These are phyloP conservation scores for Penicillium sp. DNA, from an alignment of 2,329 filamentous ascomycete species.

Conservation along the genomic window DNA sequence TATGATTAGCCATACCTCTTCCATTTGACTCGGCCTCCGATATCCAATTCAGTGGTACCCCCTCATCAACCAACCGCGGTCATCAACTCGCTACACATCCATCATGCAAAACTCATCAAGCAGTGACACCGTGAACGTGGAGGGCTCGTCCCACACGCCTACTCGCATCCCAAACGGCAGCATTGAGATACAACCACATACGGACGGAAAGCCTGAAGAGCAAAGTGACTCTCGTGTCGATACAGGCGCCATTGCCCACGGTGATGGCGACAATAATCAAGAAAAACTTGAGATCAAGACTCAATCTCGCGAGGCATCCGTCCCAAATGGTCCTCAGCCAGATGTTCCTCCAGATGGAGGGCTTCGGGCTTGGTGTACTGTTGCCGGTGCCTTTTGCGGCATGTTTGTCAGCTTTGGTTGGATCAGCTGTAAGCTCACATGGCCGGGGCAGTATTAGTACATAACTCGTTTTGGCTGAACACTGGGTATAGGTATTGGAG, in stretches of 20 bases:
- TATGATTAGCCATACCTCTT: not conserved
- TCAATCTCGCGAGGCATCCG: conserved; percentile 12
- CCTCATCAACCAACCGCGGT: not conserved
- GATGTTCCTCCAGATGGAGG: conserved; percentile 38
- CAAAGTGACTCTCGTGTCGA: not conserved
- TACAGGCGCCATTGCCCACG: not conserved
- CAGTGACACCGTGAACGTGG: conserved; percentile 8
- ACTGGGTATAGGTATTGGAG: conserved; percentile 29
- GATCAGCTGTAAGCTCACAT: conserved; percentile 49
- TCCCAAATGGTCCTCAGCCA: conserved; percentile 26
- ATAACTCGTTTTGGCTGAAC: not conserved
- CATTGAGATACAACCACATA: not conserved
- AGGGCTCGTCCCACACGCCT: not conserved
- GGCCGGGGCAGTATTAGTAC: not conserved
- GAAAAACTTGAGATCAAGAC: conserved; percentile 16
- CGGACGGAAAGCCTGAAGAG: not conserved
- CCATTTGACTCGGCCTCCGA: not conserved
- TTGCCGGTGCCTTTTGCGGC: conserved; percentile 54
- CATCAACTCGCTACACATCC: not conserved
- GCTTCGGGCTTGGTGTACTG: conserved; percentile 47
- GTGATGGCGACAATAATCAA: not conserved
- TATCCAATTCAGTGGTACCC: not conserved
- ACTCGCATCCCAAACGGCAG: not conserved
- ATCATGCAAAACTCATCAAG: conserved; percentile 7
- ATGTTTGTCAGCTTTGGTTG: conserved; percentile 58